These are phyloP conservation scores for Ceratobasidium theobromae DNA, from an alignment of 1,284 basidiomycete genomes.

Conservation along the genomic window DNA sequence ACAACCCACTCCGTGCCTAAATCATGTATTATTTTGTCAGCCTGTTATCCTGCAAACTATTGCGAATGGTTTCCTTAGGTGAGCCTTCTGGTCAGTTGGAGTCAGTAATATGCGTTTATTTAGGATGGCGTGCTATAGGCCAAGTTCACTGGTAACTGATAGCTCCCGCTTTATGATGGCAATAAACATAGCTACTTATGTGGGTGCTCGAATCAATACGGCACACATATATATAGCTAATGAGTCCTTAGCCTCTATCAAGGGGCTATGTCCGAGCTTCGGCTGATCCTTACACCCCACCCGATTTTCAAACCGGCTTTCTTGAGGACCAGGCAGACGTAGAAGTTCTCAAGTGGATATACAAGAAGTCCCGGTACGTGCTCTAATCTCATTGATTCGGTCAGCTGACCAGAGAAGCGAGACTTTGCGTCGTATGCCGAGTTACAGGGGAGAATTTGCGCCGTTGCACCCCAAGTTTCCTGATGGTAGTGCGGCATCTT, in stretches of 20 bases:
- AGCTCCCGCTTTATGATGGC: conserved; percentile 21
- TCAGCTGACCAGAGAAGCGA: conserved; percentile 44
- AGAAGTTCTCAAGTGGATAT: conserved; percentile 54
- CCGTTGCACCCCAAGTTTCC: conserved; percentile 55
- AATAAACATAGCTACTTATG: conserved; percentile 11
- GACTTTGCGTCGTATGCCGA: conserved; percentile 56
- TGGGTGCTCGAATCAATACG: background rate
- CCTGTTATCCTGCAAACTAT: conserved; percentile 15
- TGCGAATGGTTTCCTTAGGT: conserved; percentile 18
- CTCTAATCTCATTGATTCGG: background rate
- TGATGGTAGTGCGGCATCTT: conserved; percentile 49
- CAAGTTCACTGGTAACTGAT: conserved; percentile 28
- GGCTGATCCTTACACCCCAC: conserved; percentile 38
- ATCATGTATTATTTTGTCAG: background rate
- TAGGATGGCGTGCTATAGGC: conserved; percentile 40
- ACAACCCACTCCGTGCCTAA: background rate
- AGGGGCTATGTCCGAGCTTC: conserved; percentile 38
- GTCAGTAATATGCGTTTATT: conserved; percentile 32
- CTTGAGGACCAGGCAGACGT: conserved; percentile 49
- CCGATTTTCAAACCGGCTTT: conserved; percentile 39
- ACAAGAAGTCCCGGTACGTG: conserved; percentile 52
- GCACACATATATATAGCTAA: background rate
- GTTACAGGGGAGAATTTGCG: conserved; percentile 56
- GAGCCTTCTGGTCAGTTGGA: background rate
- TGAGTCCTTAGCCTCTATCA: conserved; percentile 34